Base-by-base conservation (phyloP, 148 eudicot species). In the Cornus kousa region DNA sequence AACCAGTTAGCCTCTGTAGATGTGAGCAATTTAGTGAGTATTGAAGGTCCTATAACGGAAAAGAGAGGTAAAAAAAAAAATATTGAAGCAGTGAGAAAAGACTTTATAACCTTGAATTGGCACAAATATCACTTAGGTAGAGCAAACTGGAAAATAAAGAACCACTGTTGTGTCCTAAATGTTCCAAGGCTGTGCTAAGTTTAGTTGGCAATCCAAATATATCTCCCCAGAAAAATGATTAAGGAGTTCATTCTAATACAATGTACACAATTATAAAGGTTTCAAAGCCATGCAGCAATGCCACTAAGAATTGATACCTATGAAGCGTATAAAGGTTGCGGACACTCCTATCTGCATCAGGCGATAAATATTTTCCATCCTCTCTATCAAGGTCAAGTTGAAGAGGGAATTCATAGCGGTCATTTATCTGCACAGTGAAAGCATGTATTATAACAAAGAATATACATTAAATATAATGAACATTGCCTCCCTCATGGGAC, bases 301-400 rank as follows among this genome's bases (percentile, higher is more conserved):
- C 5, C 59, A 53, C 59, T 62, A n/a, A 62, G 66, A 62, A 7
- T 59, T 22, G 64, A 68, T 83, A 91, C 98, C 98, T 91, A 81
- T 94, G 98, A 76, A 94, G 98, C 39, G 87, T 89, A 80, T 91
- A 94, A 7, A 91, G 89, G 78, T 94, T 94, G 50, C 98, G 96
- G 50, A 94, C 88, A 81, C 91, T 91, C 83, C 82, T 91, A 87
- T 94, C 98, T 17, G 96, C 96, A 13, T 87, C 96, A 50, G 96
- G 94, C 8, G 97, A 88, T 68, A 93, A 79, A 86, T 93, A 93
- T 85, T 90, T 93, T 22, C 97, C 95, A 75, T 87, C 76, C 40
- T 91, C 96, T 71, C 96, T 88, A 81, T 94, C 98, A 83, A 94
- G 94, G 48, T 94, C 98, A 81, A 94, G 94, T 79, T 94, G 88